Evolutionary conservation across 2,329 filamentous ascomycete species (phyloP).

Genomic region (Parastagonospora avenae): DNA sequence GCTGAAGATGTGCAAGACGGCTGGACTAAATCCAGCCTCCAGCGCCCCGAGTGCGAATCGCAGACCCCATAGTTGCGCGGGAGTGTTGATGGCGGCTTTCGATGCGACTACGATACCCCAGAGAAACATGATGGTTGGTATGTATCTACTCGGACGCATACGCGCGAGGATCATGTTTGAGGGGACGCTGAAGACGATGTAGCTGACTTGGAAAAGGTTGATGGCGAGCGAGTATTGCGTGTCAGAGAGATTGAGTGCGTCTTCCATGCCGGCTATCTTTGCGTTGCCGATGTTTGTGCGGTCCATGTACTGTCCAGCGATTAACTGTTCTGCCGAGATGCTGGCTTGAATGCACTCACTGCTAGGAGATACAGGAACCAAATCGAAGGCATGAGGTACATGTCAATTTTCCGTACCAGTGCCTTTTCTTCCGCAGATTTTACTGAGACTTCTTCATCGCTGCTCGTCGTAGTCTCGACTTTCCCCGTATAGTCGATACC

Average conservation of each 20-base stretch:
- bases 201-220: constrained; percentile 64
- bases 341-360: neutral
- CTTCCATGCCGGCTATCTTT: constrained; percentile 38
- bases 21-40: constrained; percentile 6
- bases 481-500: neutral
- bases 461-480: neutral
- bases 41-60: constrained; percentile 5
- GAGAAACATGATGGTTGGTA: constrained; percentile 10
- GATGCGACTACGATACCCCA: constrained; percentile 39
- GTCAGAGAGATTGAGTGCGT: constrained; percentile 19
- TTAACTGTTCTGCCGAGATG: neutral
- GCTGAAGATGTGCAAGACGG: constrained; percentile 7
- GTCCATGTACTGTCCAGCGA: constrained; percentile 52
- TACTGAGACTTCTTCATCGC: neutral
- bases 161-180: constrained; percentile 8
- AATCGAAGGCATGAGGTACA: constrained; percentile 8
- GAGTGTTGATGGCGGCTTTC: constrained; percentile 51
- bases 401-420: constrained; percentile 7
- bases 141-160: constrained; percentile 8
- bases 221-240: constrained; percentile 56
- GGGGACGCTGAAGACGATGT: constrained; percentile 59
- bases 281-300: constrained; percentile 43
- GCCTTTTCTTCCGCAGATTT: constrained; percentile 7
- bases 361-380: constrained; percentile 8
- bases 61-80: constrained; percentile 6